Percentiles rank a stretch among this genome's conserved stretches.
Conservation (phyloP, 768 basidiomycete genomes). For the Lactarius sp. region DNA sequence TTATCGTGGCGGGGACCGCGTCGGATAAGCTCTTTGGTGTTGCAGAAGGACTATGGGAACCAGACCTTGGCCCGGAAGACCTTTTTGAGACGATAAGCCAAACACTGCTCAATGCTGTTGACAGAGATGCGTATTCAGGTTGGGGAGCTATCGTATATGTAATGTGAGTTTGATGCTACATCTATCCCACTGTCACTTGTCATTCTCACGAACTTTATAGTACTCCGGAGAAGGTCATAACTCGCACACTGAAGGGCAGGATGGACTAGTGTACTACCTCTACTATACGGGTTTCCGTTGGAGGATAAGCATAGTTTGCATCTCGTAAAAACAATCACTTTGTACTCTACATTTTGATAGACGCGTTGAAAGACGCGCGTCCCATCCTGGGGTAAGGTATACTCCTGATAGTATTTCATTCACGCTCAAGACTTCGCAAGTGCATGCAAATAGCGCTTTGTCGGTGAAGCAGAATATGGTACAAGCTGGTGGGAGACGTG, state of each 20-base stretch:
- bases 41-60: constrained; percentile 98
- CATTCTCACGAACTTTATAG: constrained; percentile 34
- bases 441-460: background rate
- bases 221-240: constrained; percentile 70
- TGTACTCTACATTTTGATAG: constrained; percentile 14
- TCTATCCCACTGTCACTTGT: constrained; percentile 5
- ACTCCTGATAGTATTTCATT: background rate
- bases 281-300: background rate
- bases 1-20: constrained; percentile 93
- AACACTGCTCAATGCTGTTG: constrained; percentile 89
- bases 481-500: no score
- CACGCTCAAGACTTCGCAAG: background rate
- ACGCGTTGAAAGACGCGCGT: background rate
- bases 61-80: constrained; percentile 92
- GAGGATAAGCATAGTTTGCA: background rate
- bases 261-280: constrained; percentile 64
- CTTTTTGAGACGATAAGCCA: constrained; percentile 98
- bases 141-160: constrained; percentile 96
- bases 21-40: constrained; percentile 92
- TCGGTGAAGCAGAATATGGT: background rate
- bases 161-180: constrained; percentile 56
- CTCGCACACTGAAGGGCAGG: constrained; percentile 81
- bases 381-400: background rate
- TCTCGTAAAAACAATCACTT: background rate
- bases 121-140: constrained; percentile 94